phyloP scores from a whole-genome alignment of 108 stramenopile species.

The Fistulifera pelliculosa region DNA sequence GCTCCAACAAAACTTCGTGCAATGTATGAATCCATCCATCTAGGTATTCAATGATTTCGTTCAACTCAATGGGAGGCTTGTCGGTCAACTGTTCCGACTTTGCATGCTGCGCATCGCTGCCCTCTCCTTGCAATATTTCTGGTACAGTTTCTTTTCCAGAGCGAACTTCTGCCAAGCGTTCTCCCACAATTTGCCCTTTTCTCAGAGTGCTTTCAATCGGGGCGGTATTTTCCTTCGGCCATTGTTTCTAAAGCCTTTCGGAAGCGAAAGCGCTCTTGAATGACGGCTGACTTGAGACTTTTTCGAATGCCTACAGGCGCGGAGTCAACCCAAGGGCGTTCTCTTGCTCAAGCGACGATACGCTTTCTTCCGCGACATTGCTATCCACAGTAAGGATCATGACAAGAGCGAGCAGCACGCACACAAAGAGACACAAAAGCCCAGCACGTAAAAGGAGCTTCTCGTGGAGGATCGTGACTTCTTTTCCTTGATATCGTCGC shows the following conservation, averaged over 20 bases:
- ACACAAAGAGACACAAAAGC: too few species aligned
- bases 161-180: slow-evolving; percentile 57
- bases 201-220: slow-evolving; percentile 39
- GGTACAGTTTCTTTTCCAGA: slow-evolving; percentile 69
- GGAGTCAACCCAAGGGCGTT: too few species aligned
- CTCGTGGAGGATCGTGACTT: too few species aligned
- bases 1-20: slow-evolving; percentile 35
- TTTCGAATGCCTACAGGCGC: too few species aligned
- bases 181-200: slow-evolving; percentile 64
- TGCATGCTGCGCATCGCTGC: neutral
- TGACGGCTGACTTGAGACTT: too few species aligned
- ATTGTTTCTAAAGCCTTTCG: slow-evolving; percentile 20
- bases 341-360: too few species aligned
- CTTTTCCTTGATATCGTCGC: too few species aligned
- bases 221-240: slow-evolving; percentile 34
- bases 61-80: slow-evolving; percentile 63
- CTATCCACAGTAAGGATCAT: too few species aligned
- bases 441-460: too few species aligned
- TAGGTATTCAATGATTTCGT: slow-evolving; percentile 56
- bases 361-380: too few species aligned
- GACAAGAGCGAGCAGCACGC: too few species aligned
- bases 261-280: too few species aligned
- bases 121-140: slow-evolving; percentile 48
- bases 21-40: slow-evolving; percentile 52
- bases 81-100: slow-evolving; percentile 18